phyloP scores from a whole-genome alignment of 768 basidiomycete genomes.

The Tylopilus rubrobrunneus region DNA sequence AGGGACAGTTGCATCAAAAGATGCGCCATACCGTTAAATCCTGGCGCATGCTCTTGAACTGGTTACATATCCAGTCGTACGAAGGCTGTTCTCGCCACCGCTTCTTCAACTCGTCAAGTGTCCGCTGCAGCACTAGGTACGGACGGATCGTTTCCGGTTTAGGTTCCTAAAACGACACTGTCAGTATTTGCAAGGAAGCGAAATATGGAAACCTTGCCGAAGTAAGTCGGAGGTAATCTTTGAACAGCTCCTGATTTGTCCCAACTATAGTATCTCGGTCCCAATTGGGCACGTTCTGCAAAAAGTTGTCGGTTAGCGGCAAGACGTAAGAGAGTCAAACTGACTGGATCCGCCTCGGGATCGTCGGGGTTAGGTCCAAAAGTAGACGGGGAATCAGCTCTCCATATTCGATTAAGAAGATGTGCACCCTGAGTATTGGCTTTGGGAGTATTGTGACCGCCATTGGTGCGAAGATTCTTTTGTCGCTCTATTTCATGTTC shows the following conservation, averaged over 20 bases:
- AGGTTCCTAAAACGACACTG: conserved; percentile 65
- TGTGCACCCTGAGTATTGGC: conserved; percentile 49
- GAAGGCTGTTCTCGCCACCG: conserved; percentile 76
- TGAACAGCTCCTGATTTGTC: conserved; percentile 84
- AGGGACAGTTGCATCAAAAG: neutral
- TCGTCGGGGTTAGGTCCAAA: conserved; percentile 51
- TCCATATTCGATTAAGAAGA: conserved; percentile 45
- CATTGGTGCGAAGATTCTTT: conserved; percentile 38
- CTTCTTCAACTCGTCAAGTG: conserved; percentile 79
- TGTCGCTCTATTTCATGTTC: conserved; percentile 86
- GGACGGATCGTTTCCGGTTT: conserved; percentile 94
- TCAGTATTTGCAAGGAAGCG: conserved; percentile 3
- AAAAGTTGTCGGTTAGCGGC: conserved; percentile 6
- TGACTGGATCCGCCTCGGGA: conserved; percentile 68
- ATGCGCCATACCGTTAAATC: conserved; percentile 82
- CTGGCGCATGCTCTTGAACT: conserved; percentile 96
- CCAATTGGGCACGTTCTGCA: conserved; percentile 94
- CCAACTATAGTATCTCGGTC: conserved; percentile 95
- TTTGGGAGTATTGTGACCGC: conserved; percentile 35
- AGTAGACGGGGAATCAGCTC: conserved; percentile 48
- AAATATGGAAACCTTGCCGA: conserved; percentile 48
- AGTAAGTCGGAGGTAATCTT: conserved; percentile 92
- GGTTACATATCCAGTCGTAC: conserved; percentile 93
- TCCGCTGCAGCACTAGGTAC: conserved; percentile 76
- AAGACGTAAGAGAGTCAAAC: conserved; percentile 23